Base-by-base conservation (phyloP, 2,329 filamentous ascomycete species). In the Simplicillium sp. region DNA sequence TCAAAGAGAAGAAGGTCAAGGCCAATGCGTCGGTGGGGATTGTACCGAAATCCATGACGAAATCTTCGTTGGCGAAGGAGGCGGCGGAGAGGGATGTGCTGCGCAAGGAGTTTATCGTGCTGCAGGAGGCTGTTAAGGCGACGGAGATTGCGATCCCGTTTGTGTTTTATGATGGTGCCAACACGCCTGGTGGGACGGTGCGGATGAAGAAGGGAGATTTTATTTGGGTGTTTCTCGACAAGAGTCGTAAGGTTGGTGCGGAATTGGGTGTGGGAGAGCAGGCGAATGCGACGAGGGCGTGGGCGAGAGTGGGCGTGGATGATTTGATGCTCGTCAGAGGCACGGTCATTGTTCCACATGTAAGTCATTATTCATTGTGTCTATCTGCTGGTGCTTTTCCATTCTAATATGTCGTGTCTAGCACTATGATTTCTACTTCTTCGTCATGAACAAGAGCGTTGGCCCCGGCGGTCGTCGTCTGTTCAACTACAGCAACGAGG, bases 391-490 rank as follows among this genome's bases (percentile, higher is more conserved):
- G 5, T 25, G 20, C 9, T 25, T 25, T 5, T 47, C n/a, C 18
- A 39, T 29, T 42, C 29, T 29, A 9, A 13, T 15, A 18, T 16
- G 11, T 37, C 40, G 54, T 40, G 29, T 31, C 48, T 56, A 97
- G 87, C 92, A 98, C 62, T 96, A 94, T 57, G 90, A 97, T 49
- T 88, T 98, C 58, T 92, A 97, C 60, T 92, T 90, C 65, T 97
- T 98, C 64, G 80, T 96, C 57, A 83, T 94, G 60, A 96, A 97
- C 60, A 87, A 83, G 54, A 84, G 79, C 18, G 61, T 77, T 2
- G 86, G 84, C 2, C 82, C 85, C n/a, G 78, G 79, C 31, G 82
- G 84, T 39, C 69, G 68, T 15, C 67, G 77, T 6, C 67, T 98
- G 9, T 97, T 98, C 59, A 74, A 87, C 54, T 95, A 89, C 59